These are phyloP conservation scores for Toxicodendron radicans DNA, from an alignment of 345 rosid genomes.

Conservation along the genomic window DNA sequence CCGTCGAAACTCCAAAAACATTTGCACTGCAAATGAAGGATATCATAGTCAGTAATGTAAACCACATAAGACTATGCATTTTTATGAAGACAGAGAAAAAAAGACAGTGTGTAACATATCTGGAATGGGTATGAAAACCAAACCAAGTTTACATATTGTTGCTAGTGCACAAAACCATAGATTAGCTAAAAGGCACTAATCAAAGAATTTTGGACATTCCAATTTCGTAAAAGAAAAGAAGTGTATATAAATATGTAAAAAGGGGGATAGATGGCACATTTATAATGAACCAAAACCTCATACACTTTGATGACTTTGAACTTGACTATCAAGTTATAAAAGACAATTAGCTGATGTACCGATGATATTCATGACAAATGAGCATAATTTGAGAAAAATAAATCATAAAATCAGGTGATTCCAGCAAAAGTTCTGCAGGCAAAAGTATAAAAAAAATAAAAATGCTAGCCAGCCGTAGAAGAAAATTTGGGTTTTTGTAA, in stretches of 20 bases:
- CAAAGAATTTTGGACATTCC: no score
- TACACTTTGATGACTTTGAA: background rate
- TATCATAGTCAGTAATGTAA: slow-evolving; percentile 6
- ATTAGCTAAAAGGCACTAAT: no score
- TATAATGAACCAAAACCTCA: background rate
- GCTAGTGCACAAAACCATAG: background rate
- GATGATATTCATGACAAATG: background rate
- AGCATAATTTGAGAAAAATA: background rate
- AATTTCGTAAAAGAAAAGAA: no score
- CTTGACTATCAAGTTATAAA: background rate
- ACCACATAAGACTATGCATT: background rate
- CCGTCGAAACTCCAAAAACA: slow-evolving; percentile 96
- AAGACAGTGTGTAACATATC: background rate
- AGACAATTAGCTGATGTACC: background rate
- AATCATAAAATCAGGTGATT: background rate
- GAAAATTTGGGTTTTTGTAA: background rate
- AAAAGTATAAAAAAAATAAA: no score
- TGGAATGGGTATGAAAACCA: background rate
- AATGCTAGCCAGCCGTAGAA: background rate
- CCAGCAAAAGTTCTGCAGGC: background rate
- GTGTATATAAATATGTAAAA: no score
- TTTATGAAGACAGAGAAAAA: background rate
- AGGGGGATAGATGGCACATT: background rate
- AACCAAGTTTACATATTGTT: background rate
- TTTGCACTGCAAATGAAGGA: slow-evolving; percentile 57